Percentiles rank a stretch among this genome's conserved stretches.
Evolutionary conservation across 1,284 basidiomycete species (phyloP).

Genomic region (Leccinum subrobustum): DNA sequence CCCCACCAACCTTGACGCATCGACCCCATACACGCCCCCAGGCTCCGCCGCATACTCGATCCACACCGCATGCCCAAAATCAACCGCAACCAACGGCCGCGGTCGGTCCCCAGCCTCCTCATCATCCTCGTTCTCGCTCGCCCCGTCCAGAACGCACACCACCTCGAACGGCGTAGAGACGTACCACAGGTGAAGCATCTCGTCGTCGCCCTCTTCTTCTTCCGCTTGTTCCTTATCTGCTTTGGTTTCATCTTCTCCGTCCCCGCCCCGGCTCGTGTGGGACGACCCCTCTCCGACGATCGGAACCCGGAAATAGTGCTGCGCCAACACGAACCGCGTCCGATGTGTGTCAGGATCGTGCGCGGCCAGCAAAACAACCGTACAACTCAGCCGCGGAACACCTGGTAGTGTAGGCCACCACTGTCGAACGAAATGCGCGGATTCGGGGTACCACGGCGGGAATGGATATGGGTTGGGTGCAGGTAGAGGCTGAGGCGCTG

Average conservation of each 20-base stretch:
- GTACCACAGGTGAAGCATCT: constrained; percentile 66
- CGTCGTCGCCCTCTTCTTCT: constrained; percentile 37
- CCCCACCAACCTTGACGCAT: constrained; percentile 26
- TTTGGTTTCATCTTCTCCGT: neutral
- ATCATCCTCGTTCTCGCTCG: constrained; percentile 34
- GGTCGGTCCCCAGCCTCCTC: constrained; percentile 45
- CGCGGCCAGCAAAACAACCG: constrained; percentile 63
- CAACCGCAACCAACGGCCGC: constrained; percentile 70
- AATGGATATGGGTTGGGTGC: constrained; percentile 50
- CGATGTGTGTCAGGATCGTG: constrained; percentile 57
- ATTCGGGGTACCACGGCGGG: constrained; percentile 66
- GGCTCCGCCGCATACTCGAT: constrained; percentile 55
- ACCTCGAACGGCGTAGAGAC: constrained; percentile 68
- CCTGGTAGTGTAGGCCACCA: constrained; percentile 70
- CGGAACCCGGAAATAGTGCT: constrained; percentile 73
- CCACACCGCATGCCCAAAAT: constrained; percentile 77
- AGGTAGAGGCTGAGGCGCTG: neutral
- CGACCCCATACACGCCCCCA: constrained; percentile 29
- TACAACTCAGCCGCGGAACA: constrained; percentile 64
- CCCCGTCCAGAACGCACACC: constrained; percentile 56
- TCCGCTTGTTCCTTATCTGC: neutral
- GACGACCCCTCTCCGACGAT: constrained; percentile 28
- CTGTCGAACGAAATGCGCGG: constrained; percentile 71
- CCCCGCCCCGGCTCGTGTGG: neutral
- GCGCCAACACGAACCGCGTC: constrained; percentile 64